Evolutionary conservation across 306 rosid genomes (phyloP).

Genomic region (Rosa lucieae): DNA sequence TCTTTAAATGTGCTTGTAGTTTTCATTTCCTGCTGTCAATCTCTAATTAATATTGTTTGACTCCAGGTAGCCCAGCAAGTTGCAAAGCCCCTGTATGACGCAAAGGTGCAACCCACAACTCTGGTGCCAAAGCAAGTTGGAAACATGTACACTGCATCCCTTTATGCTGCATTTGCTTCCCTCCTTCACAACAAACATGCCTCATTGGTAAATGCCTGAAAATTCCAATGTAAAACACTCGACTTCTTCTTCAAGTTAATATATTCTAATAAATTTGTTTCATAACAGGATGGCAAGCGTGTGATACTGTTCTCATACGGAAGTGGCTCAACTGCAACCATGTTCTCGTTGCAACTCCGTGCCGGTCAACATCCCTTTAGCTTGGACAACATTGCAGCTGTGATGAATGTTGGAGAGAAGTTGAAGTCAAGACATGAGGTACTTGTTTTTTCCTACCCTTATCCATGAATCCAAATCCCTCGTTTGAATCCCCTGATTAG

Average conservation of each 20-base stretch:
- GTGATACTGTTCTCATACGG: conserved; percentile 91
- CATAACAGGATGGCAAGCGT: conserved; percentile 64
- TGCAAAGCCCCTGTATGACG: conserved; percentile 79
- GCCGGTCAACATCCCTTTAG: conserved; percentile 71
- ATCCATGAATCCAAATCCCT: background rate
- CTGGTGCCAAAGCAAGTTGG: conserved; percentile 95
- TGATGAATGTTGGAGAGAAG: conserved; percentile 74
- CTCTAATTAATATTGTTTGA: conserved; percentile 19
- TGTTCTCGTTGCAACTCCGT: conserved; percentile 72
- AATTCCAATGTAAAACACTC: background rate
- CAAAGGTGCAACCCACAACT: conserved; percentile 89
- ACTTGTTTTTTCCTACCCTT: conserved; percentile 25
- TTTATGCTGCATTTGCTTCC: conserved; percentile 94
- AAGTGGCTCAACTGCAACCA: conserved; percentile 85
- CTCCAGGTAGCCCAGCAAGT: conserved; percentile 81
- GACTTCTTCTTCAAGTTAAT: background rate
- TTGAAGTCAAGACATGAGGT: conserved; percentile 96
- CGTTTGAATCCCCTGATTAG: background rate
- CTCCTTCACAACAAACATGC: conserved; percentile 76
- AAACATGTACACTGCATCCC: conserved; percentile 99
- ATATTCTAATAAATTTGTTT: conserved; percentile 9
- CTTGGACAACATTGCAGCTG: conserved; percentile 73
- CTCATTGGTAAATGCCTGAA: conserved; percentile 58
- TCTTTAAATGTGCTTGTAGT: background rate
- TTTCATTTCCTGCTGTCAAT: conserved; percentile 24